Conservation (phyloP, 805 yeast species). For the Yamadazyma ubonensis region DNA sequence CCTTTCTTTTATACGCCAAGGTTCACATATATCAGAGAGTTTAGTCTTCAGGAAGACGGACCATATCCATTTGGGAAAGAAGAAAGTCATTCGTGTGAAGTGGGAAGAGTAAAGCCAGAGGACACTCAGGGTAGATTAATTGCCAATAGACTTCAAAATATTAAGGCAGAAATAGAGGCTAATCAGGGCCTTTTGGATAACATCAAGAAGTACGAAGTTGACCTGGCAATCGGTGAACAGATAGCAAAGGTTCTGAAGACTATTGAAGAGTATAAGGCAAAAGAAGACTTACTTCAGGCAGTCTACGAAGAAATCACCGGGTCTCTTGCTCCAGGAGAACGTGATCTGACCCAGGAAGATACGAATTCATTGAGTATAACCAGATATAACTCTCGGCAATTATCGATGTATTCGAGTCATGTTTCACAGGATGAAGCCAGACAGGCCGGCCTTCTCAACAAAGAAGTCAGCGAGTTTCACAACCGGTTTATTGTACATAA, state of each 20-base stretch:
- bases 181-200: conserved; percentile 21
- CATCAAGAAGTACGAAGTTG: conserved; percentile 3
- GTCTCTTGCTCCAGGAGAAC: conserved; percentile 9
- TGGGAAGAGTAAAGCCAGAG: conserved; percentile 55
- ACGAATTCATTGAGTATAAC: conserved; percentile 9
- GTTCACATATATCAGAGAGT: conserved; percentile 60
- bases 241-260: conserved; percentile 9
- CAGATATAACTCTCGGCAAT: conserved; percentile 17
- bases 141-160: conserved; percentile 16
- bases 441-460: conserved; percentile 21
- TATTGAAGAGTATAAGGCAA: conserved; percentile 18
- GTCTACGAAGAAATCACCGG: conserved; percentile 25
- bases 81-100: conserved; percentile 63
- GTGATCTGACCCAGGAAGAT: background rate
- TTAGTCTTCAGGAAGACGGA: conserved; percentile 42
- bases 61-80: conserved; percentile 61
- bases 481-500: conserved; percentile 75
- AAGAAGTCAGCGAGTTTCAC: conserved; percentile 42
- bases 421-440: conserved; percentile 25
- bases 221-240: conserved; percentile 18
- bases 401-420: conserved; percentile 33
- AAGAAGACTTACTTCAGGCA: conserved; percentile 24
- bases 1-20: conserved; percentile 56
- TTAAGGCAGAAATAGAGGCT: conserved; percentile 27
- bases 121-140: conserved; percentile 51